These are phyloP conservation scores for Cylindrotheca closterium DNA, from an alignment of 108 stramenopile genomes.

Conservation along the genomic window DNA sequence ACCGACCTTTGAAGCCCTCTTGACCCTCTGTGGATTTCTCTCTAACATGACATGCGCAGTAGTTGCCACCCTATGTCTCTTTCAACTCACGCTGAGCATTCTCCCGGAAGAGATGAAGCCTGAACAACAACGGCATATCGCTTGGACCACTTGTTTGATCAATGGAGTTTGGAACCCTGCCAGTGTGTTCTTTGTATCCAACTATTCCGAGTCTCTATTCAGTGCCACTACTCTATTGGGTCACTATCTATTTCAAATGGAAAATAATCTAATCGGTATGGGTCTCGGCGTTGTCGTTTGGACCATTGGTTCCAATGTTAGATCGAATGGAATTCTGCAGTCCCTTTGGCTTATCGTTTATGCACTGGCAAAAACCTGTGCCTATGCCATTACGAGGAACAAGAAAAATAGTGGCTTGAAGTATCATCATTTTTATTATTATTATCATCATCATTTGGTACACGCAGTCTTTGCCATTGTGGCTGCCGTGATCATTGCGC, in stretches of 20 bases:
- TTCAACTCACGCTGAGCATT: conserved; percentile 47
- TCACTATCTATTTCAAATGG: conserved; percentile 11
- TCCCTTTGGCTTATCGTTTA: conserved; percentile 53
- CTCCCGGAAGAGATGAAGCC: neutral
- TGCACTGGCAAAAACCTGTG: conserved; percentile 42
- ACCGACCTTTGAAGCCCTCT: conserved; percentile 60
- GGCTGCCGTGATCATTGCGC: conserved; percentile 32
- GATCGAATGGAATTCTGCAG: conserved; percentile 81
- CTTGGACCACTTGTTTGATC: conserved; percentile 32
- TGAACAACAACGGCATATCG: conserved; percentile 1
- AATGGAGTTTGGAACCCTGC: conserved; percentile 77
- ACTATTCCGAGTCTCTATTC: conserved; percentile 84
- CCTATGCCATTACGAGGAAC: neutral
- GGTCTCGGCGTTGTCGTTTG: conserved; percentile 22
- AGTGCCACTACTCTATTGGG: conserved; percentile 60
- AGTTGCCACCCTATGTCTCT: conserved; percentile 53
- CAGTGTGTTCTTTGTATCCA: conserved; percentile 75
- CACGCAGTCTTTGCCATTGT: conserved; percentile 16
- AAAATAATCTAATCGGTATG: neutral
- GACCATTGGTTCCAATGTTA: conserved; percentile 65
- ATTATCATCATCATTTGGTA: conserved; percentile 3
- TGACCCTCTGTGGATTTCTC: conserved; percentile 49
- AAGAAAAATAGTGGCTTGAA: conserved; percentile 5
- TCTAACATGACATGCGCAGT: conserved; percentile 59
- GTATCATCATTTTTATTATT: conserved; percentile 1